A percentile compares a stretch with the other conserved stretches of the same genome.
These are phyloP conservation scores for Yarrowia alimentaria DNA, from an alignment of 805 yeast species.

Conservation along the genomic window DNA sequence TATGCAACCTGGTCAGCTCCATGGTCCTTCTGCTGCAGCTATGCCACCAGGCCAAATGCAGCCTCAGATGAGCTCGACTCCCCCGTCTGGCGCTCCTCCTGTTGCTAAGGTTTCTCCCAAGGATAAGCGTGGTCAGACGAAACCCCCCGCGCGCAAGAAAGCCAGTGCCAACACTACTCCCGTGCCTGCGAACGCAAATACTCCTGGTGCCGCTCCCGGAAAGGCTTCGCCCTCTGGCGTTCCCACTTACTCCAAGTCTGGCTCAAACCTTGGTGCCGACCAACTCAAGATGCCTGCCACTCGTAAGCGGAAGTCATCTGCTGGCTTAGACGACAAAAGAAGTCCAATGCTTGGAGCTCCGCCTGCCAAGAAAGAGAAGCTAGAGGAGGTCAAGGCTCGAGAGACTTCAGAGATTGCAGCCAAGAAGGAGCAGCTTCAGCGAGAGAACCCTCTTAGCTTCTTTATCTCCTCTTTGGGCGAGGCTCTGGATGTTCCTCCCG, in stretches of 20 bases:
- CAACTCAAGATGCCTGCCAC: slow-evolving; percentile 36
- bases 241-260: slow-evolving; percentile 32
- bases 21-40: too few relatives aligned
- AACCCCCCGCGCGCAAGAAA: slow-evolving; percentile 4
- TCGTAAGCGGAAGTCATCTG: slow-evolving; percentile 33
- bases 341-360: slow-evolving; percentile 31
- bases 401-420: slow-evolving; percentile 32
- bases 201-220: slow-evolving; percentile 1
- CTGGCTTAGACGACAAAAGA: slow-evolving; percentile 29
- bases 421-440: slow-evolving; percentile 35
- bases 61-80: slow-evolving; percentile 26
- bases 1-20: slow-evolving; percentile 2
- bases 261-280: slow-evolving; percentile 34
- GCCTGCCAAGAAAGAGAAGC: slow-evolving; percentile 30
- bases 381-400: slow-evolving; percentile 28
- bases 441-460: slow-evolving; percentile 38
- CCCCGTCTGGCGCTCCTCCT: slow-evolving; percentile 24
- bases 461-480: slow-evolving; percentile 40
- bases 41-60: slow-evolving; percentile 4
- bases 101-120: slow-evolving; percentile 13
- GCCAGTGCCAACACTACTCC: slow-evolving; percentile 4
- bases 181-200: not conserved
- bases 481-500: slow-evolving; percentile 39
- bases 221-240: slow-evolving; percentile 33
- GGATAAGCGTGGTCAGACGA: slow-evolving; percentile 9